Base-by-base conservation (phyloP, 768 basidiomycete species). In the Leccinum aurantiacum region DNA sequence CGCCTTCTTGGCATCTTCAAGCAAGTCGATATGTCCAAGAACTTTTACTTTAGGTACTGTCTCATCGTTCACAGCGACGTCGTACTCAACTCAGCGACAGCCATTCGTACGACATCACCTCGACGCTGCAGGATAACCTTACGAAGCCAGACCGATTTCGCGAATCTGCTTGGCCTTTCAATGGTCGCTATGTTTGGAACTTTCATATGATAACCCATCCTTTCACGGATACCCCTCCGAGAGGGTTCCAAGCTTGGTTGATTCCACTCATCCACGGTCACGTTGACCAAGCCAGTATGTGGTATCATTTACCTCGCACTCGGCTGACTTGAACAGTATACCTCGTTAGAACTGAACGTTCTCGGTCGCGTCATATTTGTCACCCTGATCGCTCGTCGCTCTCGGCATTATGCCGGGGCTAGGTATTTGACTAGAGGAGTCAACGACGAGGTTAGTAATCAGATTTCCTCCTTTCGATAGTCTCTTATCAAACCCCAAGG, bases 21-120 rank as follows among this genome's bases (percentile, higher is more conserved):
- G 71, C 93, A 95, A 73, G 95, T 98, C 1, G 96, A 99, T 69
- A 86, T 98, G 82, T 89, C 90, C n/a, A 98, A 98, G 77, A 98
- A 98, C 77, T 98, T 98, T 72, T 99, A 98, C 76, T 98, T 98
- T 76, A 95, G 92, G 93, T 93, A 63, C 37, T 71, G 59, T 29
- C 37, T 56, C 35, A 6, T 33, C 22, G 1, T 7, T 1, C 48
- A 22, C 19, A 7, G 37, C 5, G 22, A 29, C 3, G 4, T 13
- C 33, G 58, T 48, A 17, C 57, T 63, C 31, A 63, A 29, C 17
- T 9, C 33, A 37, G 22, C 37, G 22, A 41, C 5, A 96, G 95
- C 65, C 95, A 98, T 71, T 93, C 95, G 0, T 99, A 99, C 75
- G 96, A 98, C 71, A 78, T 98, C 24, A 97, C 96, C 2, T 95